Conservation (phyloP, 202 grass and related monocot species). For the Setaria italica region DNA sequence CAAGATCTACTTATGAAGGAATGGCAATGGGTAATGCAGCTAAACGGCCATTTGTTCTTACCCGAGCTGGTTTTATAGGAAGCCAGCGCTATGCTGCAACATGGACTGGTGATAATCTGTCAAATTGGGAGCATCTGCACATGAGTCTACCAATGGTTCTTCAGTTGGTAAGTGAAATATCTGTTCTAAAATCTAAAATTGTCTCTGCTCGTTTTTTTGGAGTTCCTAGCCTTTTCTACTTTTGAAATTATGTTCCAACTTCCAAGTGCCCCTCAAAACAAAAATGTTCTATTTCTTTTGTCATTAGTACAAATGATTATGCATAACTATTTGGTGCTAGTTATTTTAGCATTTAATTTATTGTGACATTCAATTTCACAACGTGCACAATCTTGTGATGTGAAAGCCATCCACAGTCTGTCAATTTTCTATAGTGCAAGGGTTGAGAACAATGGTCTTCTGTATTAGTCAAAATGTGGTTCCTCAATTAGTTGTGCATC, state of each 20-base stretch:
- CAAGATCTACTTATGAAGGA: constrained; percentile 90
- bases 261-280: not conserved
- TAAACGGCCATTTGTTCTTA: constrained; percentile 94
- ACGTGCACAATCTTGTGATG: not conserved
- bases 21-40: constrained; percentile 71
- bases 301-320: not conserved
- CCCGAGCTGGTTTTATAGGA: constrained; percentile 94
- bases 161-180: constrained; percentile 77
- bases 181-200: constrained; percentile 18
- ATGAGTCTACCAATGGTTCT: constrained; percentile 98
- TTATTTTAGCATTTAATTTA: constrained; percentile 6
- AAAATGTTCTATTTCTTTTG: not conserved
- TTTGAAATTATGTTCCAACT: not conserved
- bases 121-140: constrained; percentile 96
- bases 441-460: constrained; percentile 4
- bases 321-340: not conserved
- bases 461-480: not conserved
- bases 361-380: not conserved
- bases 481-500: not conserved
- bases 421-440: not conserved
- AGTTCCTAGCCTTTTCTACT: not conserved
- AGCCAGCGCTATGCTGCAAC: constrained; percentile 98
- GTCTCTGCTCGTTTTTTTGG: not conserved
- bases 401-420: constrained; percentile 9
- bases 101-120: constrained; percentile 96